Evolutionary conservation across 495 filamentous ascomycete species (phyloP), one percentile per base, ranked within the genome.

Genomic region (Penicillium manginii): DNA sequence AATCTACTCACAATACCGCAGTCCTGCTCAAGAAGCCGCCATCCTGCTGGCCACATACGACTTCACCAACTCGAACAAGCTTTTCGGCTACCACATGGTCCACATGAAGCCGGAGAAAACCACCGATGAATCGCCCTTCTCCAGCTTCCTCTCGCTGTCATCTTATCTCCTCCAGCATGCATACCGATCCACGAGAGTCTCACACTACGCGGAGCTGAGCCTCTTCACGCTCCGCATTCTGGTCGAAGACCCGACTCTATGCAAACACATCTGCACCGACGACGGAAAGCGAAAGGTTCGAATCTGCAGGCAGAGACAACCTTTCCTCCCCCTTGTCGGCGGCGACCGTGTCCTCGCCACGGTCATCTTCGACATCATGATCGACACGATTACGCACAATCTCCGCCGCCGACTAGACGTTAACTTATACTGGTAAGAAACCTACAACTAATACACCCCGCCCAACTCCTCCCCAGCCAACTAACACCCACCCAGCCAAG

Each of bases 161-260:
- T 97, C 93, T 4, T 98, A 98, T 71, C 81, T 98, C 23, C 81
- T 96, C 29, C 93, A 96, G 58, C 94, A 98, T 69, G 92, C 94
- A 2, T 90, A 97, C 69, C 86, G 93, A 9, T 94, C 93, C 6
- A 63, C 78, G 37, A 83, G 93, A 52, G 82, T 91, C 14, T 84
- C 88, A 3, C 80, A 88, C 46, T 98, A 98, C 70, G 86, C 89
- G 12, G 87, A 92, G 58, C 79, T 97, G 19, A 91, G 85, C 63
- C 80, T 98, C 10, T 85, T 93, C 67, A 88, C 89, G 19, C 79
- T 98, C 37, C 91, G 92, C 29, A 86, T 96, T 14, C 80, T 98
- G 5, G 81, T 97, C 54, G 94, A 98, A 73, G 96, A 98, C 71
- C 84, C 88, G 47, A 80, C 84, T 29, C 75, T 96, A 22, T 93